These are phyloP conservation scores for Keithomyces neogunnii DNA, from an alignment of 2,329 filamentous ascomycete genomes.

Conservation along the genomic window DNA sequence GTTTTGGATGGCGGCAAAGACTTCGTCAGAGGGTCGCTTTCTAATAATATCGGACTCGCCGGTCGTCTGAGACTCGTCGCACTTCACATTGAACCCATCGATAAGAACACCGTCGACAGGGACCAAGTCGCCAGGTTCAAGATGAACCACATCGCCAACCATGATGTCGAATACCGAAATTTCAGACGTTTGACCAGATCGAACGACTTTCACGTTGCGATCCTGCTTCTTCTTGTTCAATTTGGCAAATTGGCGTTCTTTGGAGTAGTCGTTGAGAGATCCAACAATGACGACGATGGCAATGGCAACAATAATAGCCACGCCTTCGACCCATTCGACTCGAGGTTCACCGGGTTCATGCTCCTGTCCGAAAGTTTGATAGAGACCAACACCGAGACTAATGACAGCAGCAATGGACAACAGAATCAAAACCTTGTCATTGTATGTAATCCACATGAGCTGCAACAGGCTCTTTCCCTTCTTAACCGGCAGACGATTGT, in stretches of 20 bases:
- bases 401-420: constrained; percentile 63
- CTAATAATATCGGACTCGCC: constrained; percentile 70
- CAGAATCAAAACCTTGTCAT: constrained; percentile 72
- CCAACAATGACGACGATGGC: constrained; percentile 69
- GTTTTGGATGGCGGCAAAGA: constrained; percentile 60
- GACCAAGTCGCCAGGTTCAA: constrained; percentile 69
- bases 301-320: constrained; percentile 75
- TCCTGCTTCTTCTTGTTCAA: constrained; percentile 75
- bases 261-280: constrained; percentile 72
- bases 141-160: constrained; percentile 60
- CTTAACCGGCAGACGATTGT: constrained; percentile 65
- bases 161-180: constrained; percentile 62
- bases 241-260: constrained; percentile 71
- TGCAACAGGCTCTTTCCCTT: constrained; percentile 66
- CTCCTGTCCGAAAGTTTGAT: constrained; percentile 59
- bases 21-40: constrained; percentile 59
- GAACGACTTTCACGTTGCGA: constrained; percentile 61
- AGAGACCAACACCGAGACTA: constrained; percentile 66
- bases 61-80: constrained; percentile 71
- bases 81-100: constrained; percentile 65
- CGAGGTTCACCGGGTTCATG: constrained; percentile 42
- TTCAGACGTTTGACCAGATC: constrained; percentile 62
- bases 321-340: constrained; percentile 75
- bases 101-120: constrained; percentile 68
- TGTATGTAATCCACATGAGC: constrained; percentile 75